Percentiles rank a stretch among this genome's conserved stretches.
These are phyloP conservation scores for Cladophialophora immunda DNA, from an alignment of 2,329 filamentous ascomycete species.

Conservation along the genomic window DNA sequence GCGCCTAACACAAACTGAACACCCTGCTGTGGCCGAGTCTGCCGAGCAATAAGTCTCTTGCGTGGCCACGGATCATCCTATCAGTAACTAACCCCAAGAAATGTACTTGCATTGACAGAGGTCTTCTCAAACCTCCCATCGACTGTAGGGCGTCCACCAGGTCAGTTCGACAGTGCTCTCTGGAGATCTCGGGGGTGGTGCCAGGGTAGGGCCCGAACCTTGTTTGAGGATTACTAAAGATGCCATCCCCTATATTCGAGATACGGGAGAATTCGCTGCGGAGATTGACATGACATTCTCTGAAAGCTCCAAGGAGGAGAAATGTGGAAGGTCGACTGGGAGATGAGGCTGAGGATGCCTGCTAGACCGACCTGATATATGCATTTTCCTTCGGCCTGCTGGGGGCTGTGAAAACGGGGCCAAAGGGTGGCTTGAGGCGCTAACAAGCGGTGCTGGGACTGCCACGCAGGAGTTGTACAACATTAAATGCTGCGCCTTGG, in stretches of 20 bases:
- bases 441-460: neutral
- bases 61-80: neutral
- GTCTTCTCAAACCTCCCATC: constrained; percentile 14
- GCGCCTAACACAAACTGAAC: constrained; percentile 27
- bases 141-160: neutral
- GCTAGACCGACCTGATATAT: neutral
- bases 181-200: neutral
- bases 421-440: neutral
- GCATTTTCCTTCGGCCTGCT: neutral
- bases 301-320: neutral
- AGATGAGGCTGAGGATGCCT: neutral
- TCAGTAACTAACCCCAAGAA: constrained; percentile 12
- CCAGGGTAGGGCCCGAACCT: constrained; percentile 9
- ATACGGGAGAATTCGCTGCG: neutral
- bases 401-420: constrained; percentile 2
- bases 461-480: neutral
- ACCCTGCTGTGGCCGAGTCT: constrained; percentile 19
- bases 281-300: neutral
- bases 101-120: constrained; percentile 9
- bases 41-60: neutral
- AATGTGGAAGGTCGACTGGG: no score
- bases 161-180: neutral
- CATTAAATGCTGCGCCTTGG: neutral
- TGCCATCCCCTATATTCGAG: neutral
- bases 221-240: constrained; percentile 13